Percentiles rank a stretch among this genome's conserved stretches.
These are phyloP conservation scores for Mollisiaceae sp. DNA, from an alignment of 2,329 filamentous ascomycete genomes.

Conservation along the genomic window DNA sequence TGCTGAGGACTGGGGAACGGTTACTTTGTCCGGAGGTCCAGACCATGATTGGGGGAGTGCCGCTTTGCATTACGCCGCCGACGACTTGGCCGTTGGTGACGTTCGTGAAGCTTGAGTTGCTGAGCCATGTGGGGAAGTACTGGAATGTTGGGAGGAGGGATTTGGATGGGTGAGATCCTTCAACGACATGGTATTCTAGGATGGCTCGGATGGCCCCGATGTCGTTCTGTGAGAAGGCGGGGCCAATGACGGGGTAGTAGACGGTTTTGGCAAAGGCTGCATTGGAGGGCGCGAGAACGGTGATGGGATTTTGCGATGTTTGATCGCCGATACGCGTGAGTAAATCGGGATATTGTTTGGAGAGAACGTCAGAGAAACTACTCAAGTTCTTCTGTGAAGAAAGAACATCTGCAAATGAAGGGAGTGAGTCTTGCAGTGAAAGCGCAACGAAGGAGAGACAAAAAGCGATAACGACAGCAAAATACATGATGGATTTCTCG, in stretches of 20 bases:
- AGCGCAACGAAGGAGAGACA: neutral
- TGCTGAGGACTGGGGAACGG: conserved; percentile 11
- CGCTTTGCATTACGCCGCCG: conserved; percentile 20
- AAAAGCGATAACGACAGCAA: neutral
- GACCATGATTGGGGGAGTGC: conserved; percentile 15
- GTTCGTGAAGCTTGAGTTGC: conserved; percentile 48
- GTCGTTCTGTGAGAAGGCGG: conserved; percentile 30
- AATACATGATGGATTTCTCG: neutral
- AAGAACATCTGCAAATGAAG: conserved; percentile 15
- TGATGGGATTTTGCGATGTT: conserved; percentile 45
- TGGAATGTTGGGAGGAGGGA: conserved; percentile 43
- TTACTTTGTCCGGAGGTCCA: conserved; percentile 18
- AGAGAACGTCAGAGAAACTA: conserved; percentile 20
- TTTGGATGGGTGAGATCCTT: conserved; percentile 27
- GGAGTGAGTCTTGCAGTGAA: neutral
- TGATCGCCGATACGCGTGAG: conserved; percentile 11
- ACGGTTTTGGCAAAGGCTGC: conserved; percentile 42
- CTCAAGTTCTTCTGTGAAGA: conserved; percentile 17
- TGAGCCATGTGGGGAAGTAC: conserved; percentile 50
- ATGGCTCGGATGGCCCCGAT: conserved; percentile 43
- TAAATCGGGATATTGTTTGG: conserved; percentile 21
- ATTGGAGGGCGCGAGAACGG: conserved; percentile 45
- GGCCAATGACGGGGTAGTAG: conserved; percentile 29
- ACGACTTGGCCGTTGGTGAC: conserved; percentile 54
- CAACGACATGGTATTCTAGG: conserved; percentile 38